Percentiles rank a stretch among this genome's conserved stretches.
Conservation (phyloP, 2,329 filamentous ascomycete species). For the Ploettnerulaceae sp. region DNA sequence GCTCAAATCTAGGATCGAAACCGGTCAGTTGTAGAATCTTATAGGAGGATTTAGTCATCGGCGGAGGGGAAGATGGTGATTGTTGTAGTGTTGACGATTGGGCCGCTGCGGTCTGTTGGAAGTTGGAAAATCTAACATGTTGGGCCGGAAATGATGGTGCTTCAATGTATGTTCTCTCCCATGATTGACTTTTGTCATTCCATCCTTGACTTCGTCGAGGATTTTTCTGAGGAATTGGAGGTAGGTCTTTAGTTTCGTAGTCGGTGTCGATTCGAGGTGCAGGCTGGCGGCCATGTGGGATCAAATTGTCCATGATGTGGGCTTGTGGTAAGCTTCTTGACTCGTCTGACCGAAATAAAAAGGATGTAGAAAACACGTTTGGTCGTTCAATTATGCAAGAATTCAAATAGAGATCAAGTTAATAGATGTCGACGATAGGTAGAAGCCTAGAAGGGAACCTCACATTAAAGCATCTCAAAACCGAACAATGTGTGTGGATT, state of each 20-base stretch:
- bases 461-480: neutral
- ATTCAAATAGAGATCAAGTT: neutral
- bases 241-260: neutral
- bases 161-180: neutral
- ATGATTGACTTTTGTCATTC: neutral
- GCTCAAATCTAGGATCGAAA: constrained; percentile 18
- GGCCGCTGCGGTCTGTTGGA: neutral
- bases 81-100: neutral
- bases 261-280: constrained; percentile 1
- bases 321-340: neutral
- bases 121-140: neutral
- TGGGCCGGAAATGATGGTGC: neutral
- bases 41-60: constrained; percentile 17
- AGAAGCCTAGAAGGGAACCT: neutral
- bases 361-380: neutral
- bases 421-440: neutral
- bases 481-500: neutral
- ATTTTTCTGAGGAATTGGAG: neutral
- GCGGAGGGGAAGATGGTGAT: neutral
- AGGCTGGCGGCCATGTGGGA: neutral
- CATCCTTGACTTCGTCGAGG: constrained; percentile 3
- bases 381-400: neutral
- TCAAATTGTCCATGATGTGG: neutral
- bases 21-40: constrained; percentile 25
- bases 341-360: neutral